Base-by-base conservation (phyloP, 768 basidiomycete genomes). In the Udeniomyces megalosporus region DNA sequence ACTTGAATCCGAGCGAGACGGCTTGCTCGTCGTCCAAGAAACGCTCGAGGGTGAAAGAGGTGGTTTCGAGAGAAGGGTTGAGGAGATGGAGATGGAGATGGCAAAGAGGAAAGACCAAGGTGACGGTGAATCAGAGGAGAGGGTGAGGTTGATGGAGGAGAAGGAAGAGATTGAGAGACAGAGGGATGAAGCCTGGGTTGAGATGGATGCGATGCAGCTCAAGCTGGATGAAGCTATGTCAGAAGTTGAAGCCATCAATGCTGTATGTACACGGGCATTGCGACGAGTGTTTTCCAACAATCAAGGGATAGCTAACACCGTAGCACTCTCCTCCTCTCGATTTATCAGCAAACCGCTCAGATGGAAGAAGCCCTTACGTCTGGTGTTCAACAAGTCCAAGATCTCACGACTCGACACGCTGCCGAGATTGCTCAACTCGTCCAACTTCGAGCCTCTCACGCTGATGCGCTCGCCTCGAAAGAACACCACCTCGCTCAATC, bases 131-230 rank as follows among this genome's bases (percentile, higher is more conserved):
- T 82, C 42, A 76, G 74, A 17, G 69, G 82, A 17, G 81, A 83
- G 69, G 78, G 76, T 66, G 81, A 83, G 69, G 77, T 75, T 15
- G 77, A 76, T 84, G 65, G 72, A 70, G 28, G 78, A 84, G 60
- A 63, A 82, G 22, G 78, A 82, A 51, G 80, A 81, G 60, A 67
- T 79, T 2, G 80, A 77, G 76, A 74, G 75, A 4, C 70, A 75
- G 32, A 81, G 78, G 68, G 80, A 82, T 38, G 76, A 75, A 17
- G 69, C 82, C 15, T 81, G 83, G 69, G 78, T 76, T 66, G 81
- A 83, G 69, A 77, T 75, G 17, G 77, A 76, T 4, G 76, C 81
- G 77, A 82, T 83, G 68, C 29, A 75, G 22, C 32, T 17, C 17
- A 38, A n/a, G 32, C 52, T 64, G 12, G 51, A 59, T 17, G 51